Base-by-base conservation (phyloP, 2,329 filamentous ascomycete species). In the Emergomyces africanus region DNA sequence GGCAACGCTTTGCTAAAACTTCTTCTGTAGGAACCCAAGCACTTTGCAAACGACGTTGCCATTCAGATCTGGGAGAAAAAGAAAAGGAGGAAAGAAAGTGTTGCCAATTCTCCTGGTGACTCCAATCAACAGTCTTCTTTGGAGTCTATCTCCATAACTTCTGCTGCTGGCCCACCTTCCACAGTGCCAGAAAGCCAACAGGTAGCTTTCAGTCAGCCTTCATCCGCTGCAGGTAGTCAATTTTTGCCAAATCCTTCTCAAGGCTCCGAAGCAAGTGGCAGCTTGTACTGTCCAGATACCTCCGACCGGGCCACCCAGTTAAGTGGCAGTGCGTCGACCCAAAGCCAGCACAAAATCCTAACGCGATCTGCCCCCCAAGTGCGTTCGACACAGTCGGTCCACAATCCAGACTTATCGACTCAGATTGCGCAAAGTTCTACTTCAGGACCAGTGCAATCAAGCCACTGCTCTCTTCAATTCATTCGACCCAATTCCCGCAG, bases 1-100 rank as follows among this genome's bases (percentile, higher is more conserved):
- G 56, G 44, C 56, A 12, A 53, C 18, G 30, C 23, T 23, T 18
- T 51, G 30, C 56, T 37, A 35, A 53, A 51, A 15, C 20, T 28
- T 33, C 56, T 39, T 33, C 33, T 57, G 33, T 53, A 72, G 70
- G 70, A 72, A 64, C 70, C 70, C 20, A 72, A 72, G 58, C 66
- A 68, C 54, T 66, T 68, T 66, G 70, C 68, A 48, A 72, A 65
- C 63, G 66, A 68, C 37, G 58, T 63, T 60, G 70, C 70, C 50
- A 57, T 70, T 33, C 61, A 61, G 41, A 61, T 63, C 35, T 72
- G 70, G 70, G 64, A 72, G 49, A 58, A 54, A 18, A 61, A 66
- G 46, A 67, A 65, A 59, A 66, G 64, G 53, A 61, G 54, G 54
- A 54, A 60, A 63, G 60, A n/a, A 54, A 58, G 28, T 58, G 56